Evolutionary conservation across 352 stramenopile genomes (phyloP), one percentile per base, ranked within the genome.

Genomic region (Phytophthora constricta): DNA sequence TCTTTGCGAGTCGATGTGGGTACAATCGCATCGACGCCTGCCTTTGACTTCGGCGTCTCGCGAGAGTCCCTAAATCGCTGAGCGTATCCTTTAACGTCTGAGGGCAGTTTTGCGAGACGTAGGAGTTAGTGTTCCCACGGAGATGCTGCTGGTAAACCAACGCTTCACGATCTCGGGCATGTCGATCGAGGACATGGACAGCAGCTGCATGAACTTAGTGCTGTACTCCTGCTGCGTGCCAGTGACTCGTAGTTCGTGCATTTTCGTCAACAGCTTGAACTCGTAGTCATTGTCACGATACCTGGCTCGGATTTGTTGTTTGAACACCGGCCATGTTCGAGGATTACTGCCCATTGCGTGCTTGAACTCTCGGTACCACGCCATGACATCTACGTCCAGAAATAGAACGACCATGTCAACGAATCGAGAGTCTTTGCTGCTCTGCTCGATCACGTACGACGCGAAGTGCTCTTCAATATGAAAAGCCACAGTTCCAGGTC

Each of bases 91-190:
- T 48, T 2, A 43, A 17, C 8, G 20, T 60, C 9, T n/a, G 11
- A 19, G 39, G 39, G 33, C 19, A 28, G 39, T 51, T 37, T 39
- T 51, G 53, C 11, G 37, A 51, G 10, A 60, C 26, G 19, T 60
- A 60, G 10, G 39, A 50, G 13, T n/a, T 51, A 3, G 53, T 60
- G n/a, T 50, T 37, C 4, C 23, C 2, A 1, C 39, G 52, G 13
- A 50, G 11, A 14, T 59, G 25, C n/a, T 60, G 37, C n/a, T 60
- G 53, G 37, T 60, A 60, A 60, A 50, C 33, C 50, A 58, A 2
- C 50, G 33, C 33, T 58, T 58, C n/a, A 58, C 50, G 10, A 58
- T 48, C 20, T 64, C 74, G 73, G 22, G 80, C 90, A 34, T 77
- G 70, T 68, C 65, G 70, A 62, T 77, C 65, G 17, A 77, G 56